Percentiles rank a stretch among this genome's conserved stretches.
These are phyloP conservation scores for Fusarium papillatum DNA, from an alignment of 2,329 filamentous ascomycete genomes.

Conservation along the genomic window DNA sequence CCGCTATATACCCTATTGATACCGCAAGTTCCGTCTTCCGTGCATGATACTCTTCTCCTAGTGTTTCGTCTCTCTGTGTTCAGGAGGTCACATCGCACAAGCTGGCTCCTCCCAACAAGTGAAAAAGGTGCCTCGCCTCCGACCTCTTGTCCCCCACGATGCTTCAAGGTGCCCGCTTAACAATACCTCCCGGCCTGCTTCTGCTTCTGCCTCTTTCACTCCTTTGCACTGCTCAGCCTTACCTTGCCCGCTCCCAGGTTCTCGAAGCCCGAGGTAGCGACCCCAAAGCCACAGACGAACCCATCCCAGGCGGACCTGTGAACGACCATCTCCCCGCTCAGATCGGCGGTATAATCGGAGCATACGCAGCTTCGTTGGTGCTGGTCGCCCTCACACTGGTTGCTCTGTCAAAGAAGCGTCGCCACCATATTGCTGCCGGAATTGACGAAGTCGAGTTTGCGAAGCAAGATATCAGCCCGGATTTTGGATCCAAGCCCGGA, in stretches of 20 bases:
- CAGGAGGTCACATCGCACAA: conserved; percentile 58
- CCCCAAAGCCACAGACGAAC: conserved; percentile 71
- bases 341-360: conserved; percentile 85
- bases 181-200: conserved; percentile 46
- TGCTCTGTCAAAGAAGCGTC: conserved; percentile 68
- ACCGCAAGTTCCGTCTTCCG: conserved; percentile 57
- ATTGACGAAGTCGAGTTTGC: conserved; percentile 65
- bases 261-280: conserved; percentile 46
- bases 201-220: conserved; percentile 46
- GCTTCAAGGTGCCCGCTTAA: conserved; percentile 46
- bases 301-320: conserved; percentile 69
- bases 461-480: conserved; percentile 38
- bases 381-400: conserved; percentile 78
- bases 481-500: conserved; percentile 36
- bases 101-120: conserved; percentile 48
- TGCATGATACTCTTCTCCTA: conserved; percentile 60
- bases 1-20: conserved; percentile 69
- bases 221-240: conserved; percentile 47
- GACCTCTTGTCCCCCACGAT: conserved; percentile 53
- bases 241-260: conserved; percentile 44
- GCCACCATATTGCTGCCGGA: conserved; percentile 64
- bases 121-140: conserved; percentile 42
- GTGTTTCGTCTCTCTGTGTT: conserved; percentile 62
- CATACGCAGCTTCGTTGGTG: conserved; percentile 84
- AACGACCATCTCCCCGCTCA: conserved; percentile 82